Conservation (phyloP, 805 yeast species). For the Teunomyces barrocoloradensis region DNA sequence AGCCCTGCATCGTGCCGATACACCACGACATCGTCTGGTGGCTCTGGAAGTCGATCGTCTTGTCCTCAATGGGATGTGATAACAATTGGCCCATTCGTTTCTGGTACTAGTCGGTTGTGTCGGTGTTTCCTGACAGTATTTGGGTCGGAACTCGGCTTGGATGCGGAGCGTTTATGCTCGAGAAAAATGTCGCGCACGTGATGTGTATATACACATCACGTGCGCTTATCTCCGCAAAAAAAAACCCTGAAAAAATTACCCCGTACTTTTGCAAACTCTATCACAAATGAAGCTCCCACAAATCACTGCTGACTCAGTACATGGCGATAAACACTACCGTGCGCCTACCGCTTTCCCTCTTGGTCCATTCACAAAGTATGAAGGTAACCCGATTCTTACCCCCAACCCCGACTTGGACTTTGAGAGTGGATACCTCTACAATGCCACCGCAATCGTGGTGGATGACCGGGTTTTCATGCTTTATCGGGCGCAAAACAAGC, state of each 20-base stretch:
- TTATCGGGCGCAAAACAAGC: conserved; percentile 38
- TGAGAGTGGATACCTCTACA: conserved; percentile 39
- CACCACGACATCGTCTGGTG: conserved; percentile 52
- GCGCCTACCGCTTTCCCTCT: conserved; percentile 39
- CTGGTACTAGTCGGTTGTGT: not conserved
- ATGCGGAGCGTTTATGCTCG: not conserved
- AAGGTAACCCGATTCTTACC: conserved; percentile 34
- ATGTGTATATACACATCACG: too few relatives aligned
- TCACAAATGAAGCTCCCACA: conserved; percentile 18
- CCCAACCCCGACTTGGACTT: conserved; percentile 38
- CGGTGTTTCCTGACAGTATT: not conserved
- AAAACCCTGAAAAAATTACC: not conserved
- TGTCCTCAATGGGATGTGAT: conserved; percentile 73
- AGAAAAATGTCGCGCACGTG: not conserved
- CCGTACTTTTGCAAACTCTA: not conserved
- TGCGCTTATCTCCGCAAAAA: not conserved
- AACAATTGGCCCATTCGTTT: conserved; percentile 65
- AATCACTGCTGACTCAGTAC: conserved; percentile 22
- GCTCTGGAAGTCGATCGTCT: conserved; percentile 49
- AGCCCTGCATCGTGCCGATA: conserved; percentile 78
- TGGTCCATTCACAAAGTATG: conserved; percentile 38
- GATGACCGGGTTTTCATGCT: conserved; percentile 35
- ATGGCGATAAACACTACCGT: conserved; percentile 30
- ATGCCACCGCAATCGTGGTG: conserved; percentile 42
- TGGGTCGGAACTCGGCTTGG: not conserved